Conservation (phyloP, 2,329 filamentous ascomycete genomes). For the Fusarium neocosmosporiellum region DNA sequence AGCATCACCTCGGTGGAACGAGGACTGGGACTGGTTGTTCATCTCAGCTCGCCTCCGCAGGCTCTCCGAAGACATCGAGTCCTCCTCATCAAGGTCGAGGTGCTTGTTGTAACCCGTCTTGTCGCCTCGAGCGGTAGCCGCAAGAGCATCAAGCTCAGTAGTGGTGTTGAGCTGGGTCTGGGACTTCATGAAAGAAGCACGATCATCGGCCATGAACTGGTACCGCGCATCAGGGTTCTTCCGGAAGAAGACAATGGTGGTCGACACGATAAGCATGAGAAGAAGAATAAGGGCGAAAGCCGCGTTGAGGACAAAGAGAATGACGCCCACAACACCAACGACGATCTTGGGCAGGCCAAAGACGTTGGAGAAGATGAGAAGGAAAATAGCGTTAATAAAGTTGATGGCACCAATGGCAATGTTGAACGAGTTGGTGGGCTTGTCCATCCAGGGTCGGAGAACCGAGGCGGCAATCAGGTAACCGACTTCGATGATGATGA, state of each 20-base stretch:
- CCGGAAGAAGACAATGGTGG: constrained; percentile 77
- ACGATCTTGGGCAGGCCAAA: constrained; percentile 88
- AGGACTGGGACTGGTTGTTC: constrained; percentile 46
- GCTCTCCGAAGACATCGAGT: constrained; percentile 53
- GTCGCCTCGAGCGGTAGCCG: constrained; percentile 88
- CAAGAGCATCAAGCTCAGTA: constrained; percentile 90
- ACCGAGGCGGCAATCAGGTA: constrained; percentile 83
- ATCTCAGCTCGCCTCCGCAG: constrained; percentile 50
- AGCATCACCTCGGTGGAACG: constrained; percentile 45
- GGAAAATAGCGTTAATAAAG: constrained; percentile 89
- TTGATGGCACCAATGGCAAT: constrained; percentile 91
- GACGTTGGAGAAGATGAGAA: constrained; percentile 87
- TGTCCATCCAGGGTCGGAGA: constrained; percentile 97
- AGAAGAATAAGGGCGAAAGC: constrained; percentile 85
- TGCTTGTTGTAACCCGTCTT: constrained; percentile 67
- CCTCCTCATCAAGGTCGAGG: constrained; percentile 55
- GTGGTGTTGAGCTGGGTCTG: constrained; percentile 80
- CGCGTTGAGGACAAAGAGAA: constrained; percentile 90
- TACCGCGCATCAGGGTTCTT: constrained; percentile 97
- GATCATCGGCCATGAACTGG: constrained; percentile 95
- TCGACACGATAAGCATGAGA: constrained; percentile 77
- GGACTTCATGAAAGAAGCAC: constrained; percentile 97
- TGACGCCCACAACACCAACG: constrained; percentile 86
- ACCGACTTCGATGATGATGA: constrained; percentile 84
- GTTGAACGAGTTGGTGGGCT: constrained; percentile 97